These are phyloP conservation scores for Raphanus hybrid DNA, from an alignment of 441 rosid species.

Conservation along the genomic window DNA sequence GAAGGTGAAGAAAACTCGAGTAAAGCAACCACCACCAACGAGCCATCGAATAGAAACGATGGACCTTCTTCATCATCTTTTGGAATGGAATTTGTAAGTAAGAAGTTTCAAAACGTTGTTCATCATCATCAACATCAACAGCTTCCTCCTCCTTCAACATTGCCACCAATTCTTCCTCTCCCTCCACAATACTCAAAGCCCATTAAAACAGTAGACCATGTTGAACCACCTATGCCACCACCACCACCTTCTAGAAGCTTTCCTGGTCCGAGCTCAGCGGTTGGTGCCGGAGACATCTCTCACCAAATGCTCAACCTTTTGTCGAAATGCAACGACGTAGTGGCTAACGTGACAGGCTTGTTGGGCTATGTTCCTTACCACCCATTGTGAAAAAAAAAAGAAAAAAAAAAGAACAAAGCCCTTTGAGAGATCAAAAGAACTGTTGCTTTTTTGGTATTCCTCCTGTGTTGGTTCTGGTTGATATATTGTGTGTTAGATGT, in stretches of 20 bases:
- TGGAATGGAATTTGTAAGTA: constrained; percentile 88
- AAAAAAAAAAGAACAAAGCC: constrained; percentile 20
- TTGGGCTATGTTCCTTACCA: constrained; percentile 94
- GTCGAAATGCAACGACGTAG: constrained; percentile 90
- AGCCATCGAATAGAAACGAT: constrained; percentile 54
- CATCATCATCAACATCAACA: constrained; percentile 43
- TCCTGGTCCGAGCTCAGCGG: constrained; percentile 42
- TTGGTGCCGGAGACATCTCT: constrained; percentile 52
- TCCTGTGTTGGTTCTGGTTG: constrained; percentile 25
- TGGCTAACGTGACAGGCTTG: constrained; percentile 63
- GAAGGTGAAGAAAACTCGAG: constrained; percentile 68
- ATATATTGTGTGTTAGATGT: constrained; percentile 30
- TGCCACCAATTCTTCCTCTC: constrained; percentile 54
- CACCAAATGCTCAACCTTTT: constrained; percentile 94
- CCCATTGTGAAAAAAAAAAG: constrained; percentile 57
- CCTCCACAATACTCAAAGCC: constrained; percentile 60
- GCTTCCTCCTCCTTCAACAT: constrained; percentile 43
- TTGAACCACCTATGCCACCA: constrained; percentile 27
- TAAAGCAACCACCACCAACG: constrained; percentile 20
- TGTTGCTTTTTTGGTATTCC: neutral
- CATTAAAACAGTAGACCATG: constrained; percentile 36
- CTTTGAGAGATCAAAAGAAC: constrained; percentile 13
- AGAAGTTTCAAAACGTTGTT: constrained; percentile 75
- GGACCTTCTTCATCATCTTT: constrained; percentile 53
- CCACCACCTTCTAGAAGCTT: constrained; percentile 29